Evolutionary conservation across 768 basidiomycete genomes (phyloP), one percentile per base, ranked within the genome.

Genomic region (Wakefieldia striispora): DNA sequence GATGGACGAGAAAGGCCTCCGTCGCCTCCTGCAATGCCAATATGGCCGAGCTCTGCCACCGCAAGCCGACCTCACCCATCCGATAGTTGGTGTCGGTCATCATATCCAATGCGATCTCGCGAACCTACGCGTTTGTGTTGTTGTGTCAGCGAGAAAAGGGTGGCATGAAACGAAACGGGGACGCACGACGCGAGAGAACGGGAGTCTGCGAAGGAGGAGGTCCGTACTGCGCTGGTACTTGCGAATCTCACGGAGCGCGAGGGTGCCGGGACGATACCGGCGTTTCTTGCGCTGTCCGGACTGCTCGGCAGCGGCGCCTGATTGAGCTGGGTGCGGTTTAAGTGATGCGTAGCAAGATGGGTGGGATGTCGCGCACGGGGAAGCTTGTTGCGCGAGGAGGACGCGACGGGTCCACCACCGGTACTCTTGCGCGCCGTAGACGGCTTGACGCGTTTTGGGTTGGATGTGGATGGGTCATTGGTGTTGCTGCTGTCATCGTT

Each of bases 11-110:
- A 61, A 82, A 97, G 13, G 94, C 92, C 68, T 97, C 94, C 20
- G 94, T 92, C 12, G 97, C 97, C 70, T 99, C 97, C 62, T 99
- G 97, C 53, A 99, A 69, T 2, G 97, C 97, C 61, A 94, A 65
- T 49, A 99, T 77, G 6, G 97, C 97, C 6, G 93, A 91, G 54
- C 84, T 91, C 68, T 99, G 97, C 97, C 97, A 99, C 40, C 97
- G 80, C 45, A 98, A 69, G 8, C 79, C 79, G 11, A 78, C 74
- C 3, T 75, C 74, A 17, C 77, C 82, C 23, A 72, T 73, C 47
- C 82, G 80, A 45, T 79, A 74, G 42, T 80, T 75, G 59, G 80
- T 80, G 66, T 89, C 83, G 9, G 91, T 92, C 55, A 81, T 83
- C 87, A 95, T 88, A 63, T 95, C 91, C 63, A 84, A 62, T 6